Evolutionary conservation across 1,284 basidiomycete species (phyloP), one percentile per base, ranked within the genome.

Genomic region (Ustilago trichophora): DNA sequence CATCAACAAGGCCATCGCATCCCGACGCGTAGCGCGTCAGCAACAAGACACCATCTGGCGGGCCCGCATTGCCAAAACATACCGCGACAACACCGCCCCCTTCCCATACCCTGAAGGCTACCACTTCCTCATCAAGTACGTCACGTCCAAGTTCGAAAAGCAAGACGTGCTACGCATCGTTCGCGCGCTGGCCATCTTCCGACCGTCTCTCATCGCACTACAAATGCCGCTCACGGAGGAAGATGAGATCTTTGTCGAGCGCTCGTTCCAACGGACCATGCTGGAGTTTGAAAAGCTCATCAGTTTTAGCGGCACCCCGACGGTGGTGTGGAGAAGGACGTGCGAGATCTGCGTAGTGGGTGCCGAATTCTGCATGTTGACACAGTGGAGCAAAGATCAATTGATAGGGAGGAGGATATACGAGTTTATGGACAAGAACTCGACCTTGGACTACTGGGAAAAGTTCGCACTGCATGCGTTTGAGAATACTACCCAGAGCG

Each of bases 341-440:
- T 95, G 95, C 78, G 96, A 98, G 84, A 93, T 98, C 32, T 94
- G 92, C 78, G 88, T 96, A 35, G 95, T 95, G 37, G 93, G 94
- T 0, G 90, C 93, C 2, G 94, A 98, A 83, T 98, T 98, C 80
- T 93, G 90, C 82, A 90, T 93, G 86, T 85, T 98, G 59, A 93
- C 93, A 1, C 75, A 80, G 36, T 80, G 79, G 77, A 55, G 60
- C 21, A 62, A 73, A 18, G 78, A 81, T 7, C 59, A 77, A 44
- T 48, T 81, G 38, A 47, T 80, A 43, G 79, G 79, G 19, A 60
- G 73, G 27, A 70, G 73, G 49, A 80, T 81, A 26, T 81, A 80
- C 42, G 73, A 81, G 56, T 77, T 81, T 47, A 73, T 80, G 70
- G 79, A 81, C 43, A 79, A 76, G 47, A 63, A 72, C 32, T 75